Evolutionary conservation across 148 eudicot species (phyloP).

Genomic region (Camellia granthamiana): DNA sequence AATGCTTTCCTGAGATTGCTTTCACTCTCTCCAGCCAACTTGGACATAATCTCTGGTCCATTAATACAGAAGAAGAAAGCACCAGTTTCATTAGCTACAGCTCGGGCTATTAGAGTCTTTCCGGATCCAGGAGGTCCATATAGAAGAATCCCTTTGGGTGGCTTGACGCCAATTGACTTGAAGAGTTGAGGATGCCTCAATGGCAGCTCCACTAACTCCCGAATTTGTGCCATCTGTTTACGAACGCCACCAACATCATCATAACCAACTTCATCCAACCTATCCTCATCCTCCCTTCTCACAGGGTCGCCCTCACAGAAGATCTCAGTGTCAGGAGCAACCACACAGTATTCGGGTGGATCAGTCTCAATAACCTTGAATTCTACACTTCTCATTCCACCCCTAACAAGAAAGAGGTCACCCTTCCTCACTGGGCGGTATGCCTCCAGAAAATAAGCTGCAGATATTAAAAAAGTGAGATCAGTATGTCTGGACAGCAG

Average conservation of each 20-base stretch:
- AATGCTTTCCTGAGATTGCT: slow-evolving; percentile 90
- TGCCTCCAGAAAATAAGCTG: slow-evolving; percentile 80
- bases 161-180: slow-evolving; percentile 83
- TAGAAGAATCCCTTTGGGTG: slow-evolving; percentile 83
- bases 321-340: slow-evolving; percentile 86
- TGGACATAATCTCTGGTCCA: slow-evolving; percentile 88
- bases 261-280: slow-evolving; percentile 78
- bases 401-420: slow-evolving; percentile 74
- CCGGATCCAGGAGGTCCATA: slow-evolving; percentile 92
- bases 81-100: slow-evolving; percentile 93
- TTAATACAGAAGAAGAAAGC: slow-evolving; percentile 83
- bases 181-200: slow-evolving; percentile 80
- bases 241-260: slow-evolving; percentile 91
- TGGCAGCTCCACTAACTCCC: slow-evolving; percentile 79
- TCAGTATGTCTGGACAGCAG: not conserved
- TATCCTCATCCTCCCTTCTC: slow-evolving; percentile 73
- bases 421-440: slow-evolving; percentile 79
- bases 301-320: slow-evolving; percentile 83
- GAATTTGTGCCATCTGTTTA: slow-evolving; percentile 88
- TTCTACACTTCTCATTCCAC: slow-evolving; percentile 83
- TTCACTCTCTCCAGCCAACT: slow-evolving; percentile 88
- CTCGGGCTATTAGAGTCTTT: slow-evolving; percentile 77
- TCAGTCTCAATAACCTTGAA: slow-evolving; percentile 85
- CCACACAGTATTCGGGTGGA: slow-evolving; percentile 78
- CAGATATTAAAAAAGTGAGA: slow-evolving; percentile 11